Percentiles rank a stretch among this genome's conserved stretches.
Evolutionary conservation across 148 eudicot genomes (phyloP).

Genomic region (Cornus florida): DNA sequence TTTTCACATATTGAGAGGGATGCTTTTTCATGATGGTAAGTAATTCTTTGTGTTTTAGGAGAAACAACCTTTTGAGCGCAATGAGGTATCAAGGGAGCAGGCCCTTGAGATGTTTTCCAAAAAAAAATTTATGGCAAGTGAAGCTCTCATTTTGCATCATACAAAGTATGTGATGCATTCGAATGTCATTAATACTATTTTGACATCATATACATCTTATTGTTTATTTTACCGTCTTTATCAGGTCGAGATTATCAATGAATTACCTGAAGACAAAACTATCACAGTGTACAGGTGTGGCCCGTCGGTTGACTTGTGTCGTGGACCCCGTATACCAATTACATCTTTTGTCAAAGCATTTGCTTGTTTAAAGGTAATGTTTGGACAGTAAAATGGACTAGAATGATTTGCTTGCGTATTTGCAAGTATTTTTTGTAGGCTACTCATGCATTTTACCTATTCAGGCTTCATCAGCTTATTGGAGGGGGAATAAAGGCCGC

Average conservation of each 20-base stretch:
- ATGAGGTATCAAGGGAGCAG: constrained; percentile 89
- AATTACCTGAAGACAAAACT: constrained; percentile 92
- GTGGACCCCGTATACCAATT: constrained; percentile 97
- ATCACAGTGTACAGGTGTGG: constrained; percentile 99
- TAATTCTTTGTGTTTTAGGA: constrained; percentile 47
- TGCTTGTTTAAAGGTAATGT: constrained; percentile 74
- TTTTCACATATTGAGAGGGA: neutral
- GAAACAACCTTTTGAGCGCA: constrained; percentile 93
- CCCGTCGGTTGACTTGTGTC: constrained; percentile 94
- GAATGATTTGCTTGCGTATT: neutral
- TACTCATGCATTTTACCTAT: neutral
- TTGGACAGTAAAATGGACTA: neutral
- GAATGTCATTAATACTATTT: neutral
- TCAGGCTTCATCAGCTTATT: constrained; percentile 97
- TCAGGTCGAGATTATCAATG: constrained; percentile 92
- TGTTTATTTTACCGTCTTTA: constrained; percentile 13
- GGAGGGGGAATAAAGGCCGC: constrained; percentile 89
- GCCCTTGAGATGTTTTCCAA: constrained; percentile 95
- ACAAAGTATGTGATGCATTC: neutral
- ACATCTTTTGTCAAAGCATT: constrained; percentile 93
- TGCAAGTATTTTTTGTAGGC: neutral
- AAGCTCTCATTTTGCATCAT: neutral
- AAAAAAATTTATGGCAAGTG: constrained; percentile 76
- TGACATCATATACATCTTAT: neutral
- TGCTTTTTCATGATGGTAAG: neutral